Conservation (phyloP, 2,329 filamentous ascomycete genomes). For the Aspergillus sp. region DNA sequence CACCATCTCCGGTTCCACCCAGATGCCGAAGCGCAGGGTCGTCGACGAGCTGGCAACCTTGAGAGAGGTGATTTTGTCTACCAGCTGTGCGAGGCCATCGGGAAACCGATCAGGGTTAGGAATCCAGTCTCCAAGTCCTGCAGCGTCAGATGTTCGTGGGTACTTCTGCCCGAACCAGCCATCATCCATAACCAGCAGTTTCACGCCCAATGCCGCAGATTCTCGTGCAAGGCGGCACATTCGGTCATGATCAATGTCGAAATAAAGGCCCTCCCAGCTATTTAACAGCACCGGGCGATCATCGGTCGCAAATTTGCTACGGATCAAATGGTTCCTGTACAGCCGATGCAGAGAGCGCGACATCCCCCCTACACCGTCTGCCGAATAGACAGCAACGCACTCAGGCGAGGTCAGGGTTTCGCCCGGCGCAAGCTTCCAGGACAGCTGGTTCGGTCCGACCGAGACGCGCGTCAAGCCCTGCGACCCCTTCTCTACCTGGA, state of each 20-base stretch:
- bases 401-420: slow-evolving; percentile 62
- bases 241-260: slow-evolving; percentile 57
- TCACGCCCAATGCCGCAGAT: slow-evolving; percentile 59
- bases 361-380: slow-evolving; percentile 60
- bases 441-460: slow-evolving; percentile 60
- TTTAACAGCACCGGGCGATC: slow-evolving; percentile 60
- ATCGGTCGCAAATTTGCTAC: slow-evolving; percentile 54
- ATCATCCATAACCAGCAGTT: slow-evolving; percentile 65
- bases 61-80: slow-evolving; percentile 53
- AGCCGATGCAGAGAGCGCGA: slow-evolving; percentile 62
- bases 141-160: slow-evolving; percentile 57
- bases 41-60: slow-evolving; percentile 37
- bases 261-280: slow-evolving; percentile 65
- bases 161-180: slow-evolving; percentile 66
- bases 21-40: slow-evolving; percentile 61
- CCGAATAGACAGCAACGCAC: slow-evolving; percentile 62
- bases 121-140: slow-evolving; percentile 64
- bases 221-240: slow-evolving; percentile 31
- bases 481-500: slow-evolving; percentile 62
- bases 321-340: slow-evolving; percentile 61
- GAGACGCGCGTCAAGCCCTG: slow-evolving; percentile 62
- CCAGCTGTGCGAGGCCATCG: slow-evolving; percentile 53
- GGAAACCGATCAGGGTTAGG: slow-evolving; percentile 61
- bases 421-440: slow-evolving; percentile 56
- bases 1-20: slow-evolving; percentile 70